Conservation (phyloP, 345 rosid genomes). For the Schrenkiella parvula region DNA sequence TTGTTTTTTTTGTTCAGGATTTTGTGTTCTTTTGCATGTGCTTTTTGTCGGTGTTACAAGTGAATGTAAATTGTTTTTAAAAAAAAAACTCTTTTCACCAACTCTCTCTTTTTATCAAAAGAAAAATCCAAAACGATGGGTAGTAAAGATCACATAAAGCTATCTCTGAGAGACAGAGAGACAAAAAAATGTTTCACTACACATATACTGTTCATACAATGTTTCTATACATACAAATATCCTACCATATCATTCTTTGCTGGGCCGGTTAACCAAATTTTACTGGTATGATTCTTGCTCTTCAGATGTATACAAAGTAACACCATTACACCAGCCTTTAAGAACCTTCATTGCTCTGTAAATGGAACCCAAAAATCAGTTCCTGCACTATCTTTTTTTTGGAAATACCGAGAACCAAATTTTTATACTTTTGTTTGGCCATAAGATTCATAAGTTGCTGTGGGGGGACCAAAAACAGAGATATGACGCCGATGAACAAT, state of each 20-base stretch:
- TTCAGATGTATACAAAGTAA: neutral
- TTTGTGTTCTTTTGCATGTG: constrained; percentile 30
- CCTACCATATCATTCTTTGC: neutral
- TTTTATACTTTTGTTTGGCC: neutral
- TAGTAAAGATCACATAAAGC: constrained; percentile 5
- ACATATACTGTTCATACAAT: neutral
- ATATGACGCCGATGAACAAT: constrained; percentile 1
- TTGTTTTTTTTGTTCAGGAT: neutral
- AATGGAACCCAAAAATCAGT: neutral
- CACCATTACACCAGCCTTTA: neutral
- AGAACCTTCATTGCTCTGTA: constrained; percentile 2
- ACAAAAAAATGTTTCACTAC: neutral
- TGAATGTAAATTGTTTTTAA: neutral
- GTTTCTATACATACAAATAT: neutral
- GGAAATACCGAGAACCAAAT: neutral
- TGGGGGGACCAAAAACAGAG: constrained; percentile 3
- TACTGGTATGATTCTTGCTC: neutral
- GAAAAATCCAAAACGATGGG: neutral
- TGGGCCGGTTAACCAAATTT: neutral
- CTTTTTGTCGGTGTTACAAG: constrained; percentile 1
- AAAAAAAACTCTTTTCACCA: constrained; percentile 12
- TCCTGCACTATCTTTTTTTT: neutral
- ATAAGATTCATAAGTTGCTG: neutral
- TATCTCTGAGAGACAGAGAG: neutral
- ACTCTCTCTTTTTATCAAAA: neutral